Evolutionary conservation across 2,329 filamentous ascomycete species (phyloP).

Genomic region (Tolypocladium sp.): DNA sequence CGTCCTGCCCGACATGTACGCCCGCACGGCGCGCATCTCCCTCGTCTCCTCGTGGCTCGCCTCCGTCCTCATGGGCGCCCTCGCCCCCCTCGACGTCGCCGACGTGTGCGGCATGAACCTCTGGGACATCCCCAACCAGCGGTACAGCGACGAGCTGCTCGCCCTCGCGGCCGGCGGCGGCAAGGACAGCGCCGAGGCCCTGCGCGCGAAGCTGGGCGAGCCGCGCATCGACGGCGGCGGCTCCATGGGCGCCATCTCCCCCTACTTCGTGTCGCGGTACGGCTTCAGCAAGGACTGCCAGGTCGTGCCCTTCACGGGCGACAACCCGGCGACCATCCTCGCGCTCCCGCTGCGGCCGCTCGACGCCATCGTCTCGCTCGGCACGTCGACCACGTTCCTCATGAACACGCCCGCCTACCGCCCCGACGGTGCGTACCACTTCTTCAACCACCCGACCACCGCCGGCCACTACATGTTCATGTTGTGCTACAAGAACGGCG

Average conservation of each 20-base stretch:
- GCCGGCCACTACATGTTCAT: conserved; percentile 97
- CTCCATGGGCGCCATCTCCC: conserved; percentile 64
- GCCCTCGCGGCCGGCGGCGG: conserved; percentile 55
- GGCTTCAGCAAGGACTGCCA: conserved; percentile 68
- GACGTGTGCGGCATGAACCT: conserved; percentile 97
- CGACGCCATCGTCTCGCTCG: conserved; percentile 89
- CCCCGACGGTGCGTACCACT: conserved; percentile 86
- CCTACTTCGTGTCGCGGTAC: conserved; percentile 72
- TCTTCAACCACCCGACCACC: conserved; percentile 95
- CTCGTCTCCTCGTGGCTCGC: conserved; percentile 94
- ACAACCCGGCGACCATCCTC: conserved; percentile 93
- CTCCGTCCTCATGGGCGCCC: conserved; percentile 73
- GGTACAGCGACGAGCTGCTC: conserved; percentile 69
- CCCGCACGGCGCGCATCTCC: conserved; percentile 73
- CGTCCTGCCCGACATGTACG: conserved; percentile 73
- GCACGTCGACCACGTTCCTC: conserved; percentile 92
- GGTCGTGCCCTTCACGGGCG: conserved; percentile 82
- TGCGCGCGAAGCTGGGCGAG: conserved; percentile 70
- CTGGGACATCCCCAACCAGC: conserved; percentile 73
- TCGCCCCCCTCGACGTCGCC: conserved; percentile 86
- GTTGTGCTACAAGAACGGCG: conserved; percentile 99
- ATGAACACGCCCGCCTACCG: conserved; percentile 93
- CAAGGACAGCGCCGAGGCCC: conserved; percentile 48
- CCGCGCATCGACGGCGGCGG: conserved; percentile 74
- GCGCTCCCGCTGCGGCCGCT: conserved; percentile 77